These are phyloP conservation scores for Botrytis porri DNA, from an alignment of 2,329 filamentous ascomycete species.

Conservation along the genomic window DNA sequence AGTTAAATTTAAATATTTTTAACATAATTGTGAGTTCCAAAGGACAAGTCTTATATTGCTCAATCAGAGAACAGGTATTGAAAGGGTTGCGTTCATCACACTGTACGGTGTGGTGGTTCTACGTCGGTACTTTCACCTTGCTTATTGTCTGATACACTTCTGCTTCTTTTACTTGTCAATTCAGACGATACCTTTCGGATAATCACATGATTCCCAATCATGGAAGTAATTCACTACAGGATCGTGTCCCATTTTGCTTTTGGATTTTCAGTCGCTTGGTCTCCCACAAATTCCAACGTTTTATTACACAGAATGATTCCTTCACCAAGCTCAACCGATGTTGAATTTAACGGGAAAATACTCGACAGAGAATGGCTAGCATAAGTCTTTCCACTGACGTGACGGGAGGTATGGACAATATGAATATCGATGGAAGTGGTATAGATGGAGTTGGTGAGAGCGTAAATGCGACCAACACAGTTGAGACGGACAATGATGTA, in stretches of 20 bases:
- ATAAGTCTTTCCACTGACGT: background rate
- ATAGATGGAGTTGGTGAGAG: background rate
- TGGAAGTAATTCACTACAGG: background rate
- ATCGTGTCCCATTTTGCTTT: too few species aligned
- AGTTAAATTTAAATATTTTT: background rate
- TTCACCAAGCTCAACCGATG: too few species aligned
- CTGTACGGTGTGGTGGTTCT: background rate
- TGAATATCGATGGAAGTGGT: background rate
- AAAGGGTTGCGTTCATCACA: background rate
- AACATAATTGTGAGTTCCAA: background rate
- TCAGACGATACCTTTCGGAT: background rate
- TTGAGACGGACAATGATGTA: background rate
- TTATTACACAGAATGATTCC: background rate
- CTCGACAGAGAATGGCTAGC: background rate
- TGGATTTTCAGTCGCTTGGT: background rate
- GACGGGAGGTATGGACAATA: background rate
- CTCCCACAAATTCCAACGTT: background rate
- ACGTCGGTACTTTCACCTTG: background rate
- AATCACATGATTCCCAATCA: background rate
- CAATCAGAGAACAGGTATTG: background rate
- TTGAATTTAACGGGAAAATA: background rate
- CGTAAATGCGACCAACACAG: background rate
- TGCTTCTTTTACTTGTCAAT: background rate
- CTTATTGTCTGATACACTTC: background rate
- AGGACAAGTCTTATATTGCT: background rate